These are phyloP conservation scores for Gryganskiella cystojenkinii DNA, from an alignment of 192 early-diverging fungal species.

Conservation along the genomic window DNA sequence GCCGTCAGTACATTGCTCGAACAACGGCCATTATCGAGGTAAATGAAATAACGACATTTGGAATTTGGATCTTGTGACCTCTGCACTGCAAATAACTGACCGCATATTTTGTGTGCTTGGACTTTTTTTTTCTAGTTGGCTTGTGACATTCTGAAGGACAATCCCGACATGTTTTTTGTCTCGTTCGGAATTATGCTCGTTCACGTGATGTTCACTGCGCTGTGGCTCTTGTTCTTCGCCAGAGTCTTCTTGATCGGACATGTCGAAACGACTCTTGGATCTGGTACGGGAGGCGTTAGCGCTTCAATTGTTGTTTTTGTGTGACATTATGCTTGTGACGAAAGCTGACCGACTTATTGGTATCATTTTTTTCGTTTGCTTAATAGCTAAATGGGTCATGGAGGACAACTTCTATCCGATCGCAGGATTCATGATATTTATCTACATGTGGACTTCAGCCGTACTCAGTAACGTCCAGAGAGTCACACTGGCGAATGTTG, in stretches of 20 bases:
- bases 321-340: no score
- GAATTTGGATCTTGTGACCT: not conserved
- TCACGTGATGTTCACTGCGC: slow-evolving; percentile 69
- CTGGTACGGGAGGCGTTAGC: slow-evolving; percentile 3
- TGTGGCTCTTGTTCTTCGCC: slow-evolving; percentile 76
- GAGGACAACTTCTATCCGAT: slow-evolving; percentile 61
- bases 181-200: slow-evolving; percentile 63
- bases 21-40: slow-evolving; percentile 69
- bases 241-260: slow-evolving; percentile 72
- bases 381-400: slow-evolving; percentile 59
- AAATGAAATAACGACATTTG: not conserved
- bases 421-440: slow-evolving; percentile 67
- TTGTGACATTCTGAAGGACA: slow-evolving; percentile 75
- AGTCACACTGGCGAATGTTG: slow-evolving; percentile 73
- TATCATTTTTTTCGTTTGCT: slow-evolving; percentile 2
- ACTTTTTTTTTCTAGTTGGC: slow-evolving; percentile 65
- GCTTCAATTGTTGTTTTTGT: no score
- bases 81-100: not conserved
- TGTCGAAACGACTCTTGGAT: slow-evolving; percentile 7
- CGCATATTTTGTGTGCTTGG: not conserved
- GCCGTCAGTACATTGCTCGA: slow-evolving; percentile 56
- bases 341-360: no score
- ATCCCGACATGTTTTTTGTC: slow-evolving; percentile 75
- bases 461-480: slow-evolving; percentile 79
- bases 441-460: slow-evolving; percentile 82